Evolutionary conservation across 2,329 filamentous ascomycete genomes (phyloP).

Genomic region (Exophiala viscosa): DNA sequence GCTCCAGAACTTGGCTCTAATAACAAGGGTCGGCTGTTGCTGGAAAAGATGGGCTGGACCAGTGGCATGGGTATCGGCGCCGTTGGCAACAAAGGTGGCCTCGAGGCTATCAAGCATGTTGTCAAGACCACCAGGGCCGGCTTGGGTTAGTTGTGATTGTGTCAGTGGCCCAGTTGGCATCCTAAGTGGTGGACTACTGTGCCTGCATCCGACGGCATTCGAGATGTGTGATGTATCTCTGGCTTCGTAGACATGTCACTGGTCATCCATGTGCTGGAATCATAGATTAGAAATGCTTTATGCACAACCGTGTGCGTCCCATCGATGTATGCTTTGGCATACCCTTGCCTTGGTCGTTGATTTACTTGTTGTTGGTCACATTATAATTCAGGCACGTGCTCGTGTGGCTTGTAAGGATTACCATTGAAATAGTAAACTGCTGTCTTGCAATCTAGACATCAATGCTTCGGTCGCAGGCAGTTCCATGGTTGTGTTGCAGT

Average conservation of each 20-base stretch:
- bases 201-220: not conserved
- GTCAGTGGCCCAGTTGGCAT: not conserved
- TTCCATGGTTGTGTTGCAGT: not conserved
- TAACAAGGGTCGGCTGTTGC: constrained; percentile 79
- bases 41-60: constrained; percentile 98
- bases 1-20: constrained; percentile 78
- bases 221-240: no score
- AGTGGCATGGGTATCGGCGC: constrained; percentile 80
- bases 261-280: no score
- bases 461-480: not conserved
- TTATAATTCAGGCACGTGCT: no score
- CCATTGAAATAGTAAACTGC: no score
- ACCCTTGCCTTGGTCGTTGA: no score
- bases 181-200: not conserved
- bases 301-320: no score
- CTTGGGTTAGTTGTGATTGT: constrained; percentile 52
- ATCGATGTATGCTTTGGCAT: no score
- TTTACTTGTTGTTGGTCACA: no score
- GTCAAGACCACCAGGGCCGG: constrained; percentile 85
- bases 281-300: no score
- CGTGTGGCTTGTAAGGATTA: no score
- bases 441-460: no score
- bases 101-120: constrained; percentile 79
- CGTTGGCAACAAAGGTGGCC: constrained; percentile 77
- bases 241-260: no score